phyloP scores from a whole-genome alignment of 805 yeast genomes.

The Yamadazyma tumulicola region DNA sequence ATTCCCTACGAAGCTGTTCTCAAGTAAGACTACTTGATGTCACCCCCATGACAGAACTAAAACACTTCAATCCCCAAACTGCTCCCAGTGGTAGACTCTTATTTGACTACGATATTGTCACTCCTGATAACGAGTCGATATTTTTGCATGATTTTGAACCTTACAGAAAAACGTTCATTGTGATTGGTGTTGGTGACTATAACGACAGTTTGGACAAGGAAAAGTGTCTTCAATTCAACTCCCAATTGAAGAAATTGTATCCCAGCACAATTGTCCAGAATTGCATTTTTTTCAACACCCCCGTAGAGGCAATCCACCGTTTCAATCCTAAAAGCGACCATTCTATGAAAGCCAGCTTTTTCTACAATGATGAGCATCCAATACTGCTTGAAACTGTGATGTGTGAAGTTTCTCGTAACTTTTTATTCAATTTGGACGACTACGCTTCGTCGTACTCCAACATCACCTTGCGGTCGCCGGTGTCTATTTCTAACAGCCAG shows the following conservation, averaged over 20 bases:
- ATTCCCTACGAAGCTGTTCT: conserved; percentile 42
- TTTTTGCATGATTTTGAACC: conserved; percentile 89
- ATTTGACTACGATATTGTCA: conserved; percentile 49
- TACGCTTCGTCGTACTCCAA: conserved; percentile 74
- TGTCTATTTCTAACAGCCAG: conserved; percentile 52
- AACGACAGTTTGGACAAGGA: conserved; percentile 8
- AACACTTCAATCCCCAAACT: conserved; percentile 75
- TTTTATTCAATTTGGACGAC: conserved; percentile 59
- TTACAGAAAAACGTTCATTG: conserved; percentile 69
- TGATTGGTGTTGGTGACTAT: conserved; percentile 43
- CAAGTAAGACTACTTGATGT: conserved; percentile 77
- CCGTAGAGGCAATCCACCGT: conserved; percentile 14
- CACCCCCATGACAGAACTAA: conserved; percentile 49
- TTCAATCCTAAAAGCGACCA: conserved; percentile 16
- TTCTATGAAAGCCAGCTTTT: conserved; percentile 17
- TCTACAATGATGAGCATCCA: conserved; percentile 21
- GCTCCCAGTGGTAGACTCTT: conserved; percentile 75
- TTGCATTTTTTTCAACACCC: conserved; percentile 52
- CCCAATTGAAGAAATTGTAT: conserved; percentile 38
- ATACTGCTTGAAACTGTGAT: conserved; percentile 52
- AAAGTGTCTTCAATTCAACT: neutral
- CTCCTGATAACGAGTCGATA: conserved; percentile 53
- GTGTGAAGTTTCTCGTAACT: conserved; percentile 67
- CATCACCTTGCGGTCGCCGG: conserved; percentile 81
- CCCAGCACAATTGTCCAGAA: conserved; percentile 56